These are phyloP conservation scores for Saprolegnia diclina DNA, from an alignment of 352 stramenopile species.

Conservation along the genomic window DNA sequence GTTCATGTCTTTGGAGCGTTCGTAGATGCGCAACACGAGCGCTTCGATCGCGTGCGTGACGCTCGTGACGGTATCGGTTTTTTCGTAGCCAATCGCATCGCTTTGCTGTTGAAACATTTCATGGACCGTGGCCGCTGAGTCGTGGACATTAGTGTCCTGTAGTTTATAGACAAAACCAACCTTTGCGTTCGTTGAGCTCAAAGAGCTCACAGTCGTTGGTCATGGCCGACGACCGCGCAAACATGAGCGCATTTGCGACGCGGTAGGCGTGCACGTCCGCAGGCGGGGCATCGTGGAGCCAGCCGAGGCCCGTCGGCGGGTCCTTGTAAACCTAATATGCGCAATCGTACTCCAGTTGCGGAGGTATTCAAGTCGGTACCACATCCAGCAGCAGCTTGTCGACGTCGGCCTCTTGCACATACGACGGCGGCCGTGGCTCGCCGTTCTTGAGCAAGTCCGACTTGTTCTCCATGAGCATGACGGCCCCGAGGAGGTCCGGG, in stretches of 20 bases:
- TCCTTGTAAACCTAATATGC: slow-evolving; percentile 41
- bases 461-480: slow-evolving; percentile 76
- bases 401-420: slow-evolving; percentile 47
- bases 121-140: slow-evolving; percentile 18
- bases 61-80: slow-evolving; percentile 36
- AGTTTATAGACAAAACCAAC: not conserved
- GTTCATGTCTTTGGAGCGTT: slow-evolving; percentile 54
- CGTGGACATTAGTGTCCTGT: not conserved
- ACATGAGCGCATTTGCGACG: slow-evolving; percentile 64
- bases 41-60: slow-evolving; percentile 56
- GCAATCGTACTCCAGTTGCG: not conserved
- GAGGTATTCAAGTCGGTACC: not conserved
- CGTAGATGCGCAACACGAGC: slow-evolving; percentile 59
- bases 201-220: slow-evolving; percentile 54
- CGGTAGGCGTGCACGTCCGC: slow-evolving; percentile 47
- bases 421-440: slow-evolving; percentile 32
- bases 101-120: slow-evolving; percentile 30
- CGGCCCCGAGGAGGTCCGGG: slow-evolving; percentile 41
- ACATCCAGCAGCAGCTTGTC: slow-evolving; percentile 41
- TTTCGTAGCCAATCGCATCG: slow-evolving; percentile 45
- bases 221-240: slow-evolving; percentile 49
- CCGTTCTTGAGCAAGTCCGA: slow-evolving; percentile 41
- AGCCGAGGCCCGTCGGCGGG: slow-evolving; percentile 40
- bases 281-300: slow-evolving; percentile 43
- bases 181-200: slow-evolving; percentile 42